Evolutionary conservation across 2,329 filamentous ascomycete species (phyloP).

Genomic region (Pseudogymnoascus destructans): DNA sequence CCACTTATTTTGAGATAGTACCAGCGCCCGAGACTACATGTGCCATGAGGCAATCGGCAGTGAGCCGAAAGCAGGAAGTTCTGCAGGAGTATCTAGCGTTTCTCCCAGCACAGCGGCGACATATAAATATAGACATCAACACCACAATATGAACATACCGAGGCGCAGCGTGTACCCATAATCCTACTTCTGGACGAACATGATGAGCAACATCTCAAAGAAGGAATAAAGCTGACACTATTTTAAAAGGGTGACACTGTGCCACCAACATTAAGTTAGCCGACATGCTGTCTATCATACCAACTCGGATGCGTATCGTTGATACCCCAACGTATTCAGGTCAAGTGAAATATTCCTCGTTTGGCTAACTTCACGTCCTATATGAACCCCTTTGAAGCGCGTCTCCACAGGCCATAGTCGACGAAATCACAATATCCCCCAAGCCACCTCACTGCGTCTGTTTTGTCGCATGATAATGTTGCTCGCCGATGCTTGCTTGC

Average conservation of each 20-base stretch:
- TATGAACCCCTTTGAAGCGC: background rate
- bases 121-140: background rate
- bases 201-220: background rate
- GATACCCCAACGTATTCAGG: background rate
- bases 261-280: background rate
- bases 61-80: background rate
- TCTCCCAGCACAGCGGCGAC: background rate
- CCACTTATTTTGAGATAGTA: background rate
- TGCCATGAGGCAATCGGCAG: background rate
- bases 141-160: background rate
- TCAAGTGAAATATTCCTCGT: background rate
- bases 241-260: background rate
- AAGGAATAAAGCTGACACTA: background rate
- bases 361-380: background rate
- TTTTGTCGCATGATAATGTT: background rate
- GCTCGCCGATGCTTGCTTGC: background rate
- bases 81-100: background rate
- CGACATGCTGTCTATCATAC: background rate
- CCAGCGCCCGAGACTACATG: background rate
- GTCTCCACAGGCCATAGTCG: background rate
- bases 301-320: background rate
- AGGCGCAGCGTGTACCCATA: background rate
- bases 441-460: background rate
- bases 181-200: background rate
- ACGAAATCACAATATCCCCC: background rate